phyloP scores from a whole-genome alignment of 805 yeast genomes.

The Lachancea cidri region DNA sequence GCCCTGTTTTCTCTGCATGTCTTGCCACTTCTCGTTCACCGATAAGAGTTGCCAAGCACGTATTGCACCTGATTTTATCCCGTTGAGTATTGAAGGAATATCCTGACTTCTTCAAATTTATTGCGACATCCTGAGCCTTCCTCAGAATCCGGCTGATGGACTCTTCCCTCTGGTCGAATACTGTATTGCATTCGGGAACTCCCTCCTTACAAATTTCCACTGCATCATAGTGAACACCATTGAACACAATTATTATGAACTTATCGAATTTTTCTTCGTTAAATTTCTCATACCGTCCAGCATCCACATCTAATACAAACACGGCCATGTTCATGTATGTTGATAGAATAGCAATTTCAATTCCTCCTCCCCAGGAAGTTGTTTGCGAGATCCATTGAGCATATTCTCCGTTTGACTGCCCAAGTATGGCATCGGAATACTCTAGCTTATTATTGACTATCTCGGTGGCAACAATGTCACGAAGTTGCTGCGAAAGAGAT shows the following conservation, averaged over 20 bases:
- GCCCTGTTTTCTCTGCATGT: slow-evolving; percentile 62
- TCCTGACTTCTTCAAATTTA: slow-evolving; percentile 43
- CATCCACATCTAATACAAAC: slow-evolving; percentile 60
- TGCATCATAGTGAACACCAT: slow-evolving; percentile 72
- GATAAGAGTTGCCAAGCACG: slow-evolving; percentile 44
- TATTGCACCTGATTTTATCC: slow-evolving; percentile 52
- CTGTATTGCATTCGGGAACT: slow-evolving; percentile 23
- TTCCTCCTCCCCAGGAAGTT: slow-evolving; percentile 81
- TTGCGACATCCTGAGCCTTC: slow-evolving; percentile 39
- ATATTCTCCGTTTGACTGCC: slow-evolving; percentile 45
- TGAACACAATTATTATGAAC: slow-evolving; percentile 54
- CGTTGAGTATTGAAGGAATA: slow-evolving; percentile 62
- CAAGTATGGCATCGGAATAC: slow-evolving; percentile 55
- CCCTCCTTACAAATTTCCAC: slow-evolving; percentile 39
- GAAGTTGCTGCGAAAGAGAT: slow-evolving; percentile 43
- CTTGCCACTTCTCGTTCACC: slow-evolving; percentile 63
- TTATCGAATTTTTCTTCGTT: slow-evolving; percentile 37
- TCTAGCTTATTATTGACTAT: slow-evolving; percentile 40
- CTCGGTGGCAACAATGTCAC: slow-evolving; percentile 46
- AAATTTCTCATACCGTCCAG: slow-evolving; percentile 52
- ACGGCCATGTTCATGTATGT: slow-evolving; percentile 47
- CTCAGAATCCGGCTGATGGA: slow-evolving; percentile 33
- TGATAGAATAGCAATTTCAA: slow-evolving; percentile 62
- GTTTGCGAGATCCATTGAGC: slow-evolving; percentile 54
- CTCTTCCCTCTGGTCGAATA: slow-evolving; percentile 36